These are phyloP conservation scores for Selenicereus undatus DNA, from an alignment of 148 eudicot genomes.

Conservation along the genomic window DNA sequence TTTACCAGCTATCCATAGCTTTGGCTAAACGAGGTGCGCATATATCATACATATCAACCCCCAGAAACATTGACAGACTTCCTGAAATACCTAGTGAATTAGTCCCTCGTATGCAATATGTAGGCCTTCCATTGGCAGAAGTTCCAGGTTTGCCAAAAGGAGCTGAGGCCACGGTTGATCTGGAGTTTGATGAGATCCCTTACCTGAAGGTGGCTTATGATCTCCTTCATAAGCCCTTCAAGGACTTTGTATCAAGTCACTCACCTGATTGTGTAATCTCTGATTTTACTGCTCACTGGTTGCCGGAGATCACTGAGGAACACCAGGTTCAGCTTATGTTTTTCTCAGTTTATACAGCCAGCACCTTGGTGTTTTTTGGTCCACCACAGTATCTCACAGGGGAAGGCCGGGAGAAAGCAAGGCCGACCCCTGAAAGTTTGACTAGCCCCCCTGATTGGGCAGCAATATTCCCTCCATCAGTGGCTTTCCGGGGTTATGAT, in stretches of 20 bases:
- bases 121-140: conserved; percentile 31
- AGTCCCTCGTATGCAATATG: conserved; percentile 20
- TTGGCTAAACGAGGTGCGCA: conserved; percentile 33
- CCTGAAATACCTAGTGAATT: conserved; percentile 33
- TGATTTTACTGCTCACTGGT: conserved; percentile 33
- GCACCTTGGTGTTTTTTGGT: conserved; percentile 22
- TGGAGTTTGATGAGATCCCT: conserved; percentile 28
- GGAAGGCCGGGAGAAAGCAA: conserved; percentile 6
- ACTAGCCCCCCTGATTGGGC: conserved; percentile 23
- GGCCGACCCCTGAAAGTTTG: conserved; percentile 16
- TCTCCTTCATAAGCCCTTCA: conserved; percentile 23
- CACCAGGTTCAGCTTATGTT: conserved; percentile 19
- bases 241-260: conserved; percentile 13
- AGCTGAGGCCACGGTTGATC: conserved; percentile 43
- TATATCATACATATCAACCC: conserved; percentile 40
- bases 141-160: conserved; percentile 30
- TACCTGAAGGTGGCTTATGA: conserved; percentile 38
- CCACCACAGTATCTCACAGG: conserved; percentile 30
- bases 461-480: conserved; percentile 17
- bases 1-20: conserved; percentile 28
- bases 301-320: conserved; percentile 30
- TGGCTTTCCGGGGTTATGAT: conserved; percentile 17
- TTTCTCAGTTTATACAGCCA: conserved; percentile 33
- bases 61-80: conserved; percentile 38
- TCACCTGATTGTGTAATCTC: conserved; percentile 34